phyloP scores from a whole-genome alignment of 2,329 filamentous ascomycete genomes.

The Emmonsia crescens region DNA sequence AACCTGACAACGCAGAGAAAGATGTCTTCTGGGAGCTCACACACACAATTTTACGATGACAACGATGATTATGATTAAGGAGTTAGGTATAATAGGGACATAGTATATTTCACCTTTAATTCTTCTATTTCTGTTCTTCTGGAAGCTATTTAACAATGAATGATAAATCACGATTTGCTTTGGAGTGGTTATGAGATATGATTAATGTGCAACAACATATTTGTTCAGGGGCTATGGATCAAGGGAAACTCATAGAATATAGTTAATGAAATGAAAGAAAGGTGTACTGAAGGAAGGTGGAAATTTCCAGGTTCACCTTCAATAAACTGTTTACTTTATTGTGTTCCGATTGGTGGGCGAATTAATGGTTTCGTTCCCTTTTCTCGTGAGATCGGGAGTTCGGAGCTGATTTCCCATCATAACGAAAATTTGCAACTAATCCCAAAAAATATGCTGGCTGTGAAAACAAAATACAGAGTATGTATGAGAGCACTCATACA shows the following conservation, averaged over 20 bases:
- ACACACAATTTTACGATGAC: not conserved
- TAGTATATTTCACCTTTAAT: not conserved
- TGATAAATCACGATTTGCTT: not conserved
- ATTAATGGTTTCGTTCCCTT: not conserved
- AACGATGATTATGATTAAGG: not conserved
- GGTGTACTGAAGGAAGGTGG: not conserved
- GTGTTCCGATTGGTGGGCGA: not conserved
- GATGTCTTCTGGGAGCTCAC: not conserved
- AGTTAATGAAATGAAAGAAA: not conserved
- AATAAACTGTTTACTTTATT: not conserved
- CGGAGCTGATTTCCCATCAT: not conserved
- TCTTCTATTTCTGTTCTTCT: not conserved
- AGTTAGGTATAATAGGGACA: not conserved
- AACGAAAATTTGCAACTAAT: not conserved
- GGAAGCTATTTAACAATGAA: not conserved
- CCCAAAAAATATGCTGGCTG: not conserved
- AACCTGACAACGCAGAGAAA: not conserved
- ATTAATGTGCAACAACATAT: not conserved
- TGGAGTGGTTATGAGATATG: not conserved
- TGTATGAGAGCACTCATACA: not conserved
- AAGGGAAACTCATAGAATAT: not conserved
- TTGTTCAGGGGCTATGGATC: not conserved
- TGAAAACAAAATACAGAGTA: not conserved
- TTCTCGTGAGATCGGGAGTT: not conserved
- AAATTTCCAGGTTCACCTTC: not conserved